These are phyloP conservation scores for Heimioporus sp. DNA, from an alignment of 768 basidiomycete species.

Conservation along the genomic window DNA sequence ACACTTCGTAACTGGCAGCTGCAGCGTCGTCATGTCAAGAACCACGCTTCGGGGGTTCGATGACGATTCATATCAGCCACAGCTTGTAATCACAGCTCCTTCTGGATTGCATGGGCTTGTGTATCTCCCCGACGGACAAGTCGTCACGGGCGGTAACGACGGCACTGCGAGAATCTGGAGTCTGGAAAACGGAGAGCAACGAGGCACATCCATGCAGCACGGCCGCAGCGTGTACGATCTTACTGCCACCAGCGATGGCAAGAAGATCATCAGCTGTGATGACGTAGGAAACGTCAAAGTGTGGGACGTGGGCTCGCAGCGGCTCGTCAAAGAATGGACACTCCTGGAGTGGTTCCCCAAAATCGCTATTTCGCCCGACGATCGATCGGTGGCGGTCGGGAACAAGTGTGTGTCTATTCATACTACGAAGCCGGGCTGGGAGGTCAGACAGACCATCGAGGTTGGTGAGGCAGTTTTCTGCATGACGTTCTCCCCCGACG, in stretches of 20 bases:
- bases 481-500: conserved; percentile 1
- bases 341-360: accelerated
- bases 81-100: too few relatives aligned
- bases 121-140: not conserved
- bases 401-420: not conserved
- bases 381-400: conserved; percentile 1
- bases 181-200: not conserved
- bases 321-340: not conserved
- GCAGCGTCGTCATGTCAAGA: too few relatives aligned
- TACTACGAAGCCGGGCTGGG: not conserved
- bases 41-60: too few relatives aligned
- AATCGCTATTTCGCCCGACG: conserved; percentile 2
- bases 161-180: not conserved
- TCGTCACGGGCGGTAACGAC: not conserved
- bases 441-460: not conserved
- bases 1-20: too few relatives aligned
- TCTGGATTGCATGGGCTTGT: not conserved
- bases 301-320: not conserved
- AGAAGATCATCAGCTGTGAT: not conserved
- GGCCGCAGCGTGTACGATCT: not conserved
- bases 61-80: too few relatives aligned
- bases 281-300: not conserved
- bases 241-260: not conserved
- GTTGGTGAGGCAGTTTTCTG: not conserved
- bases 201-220: not conserved